A percentile compares a stretch with the other conserved stretches of the same genome.
Evolutionary conservation across 2,329 filamentous ascomycete species (phyloP).

Genomic region (Arthroderma sp.): DNA sequence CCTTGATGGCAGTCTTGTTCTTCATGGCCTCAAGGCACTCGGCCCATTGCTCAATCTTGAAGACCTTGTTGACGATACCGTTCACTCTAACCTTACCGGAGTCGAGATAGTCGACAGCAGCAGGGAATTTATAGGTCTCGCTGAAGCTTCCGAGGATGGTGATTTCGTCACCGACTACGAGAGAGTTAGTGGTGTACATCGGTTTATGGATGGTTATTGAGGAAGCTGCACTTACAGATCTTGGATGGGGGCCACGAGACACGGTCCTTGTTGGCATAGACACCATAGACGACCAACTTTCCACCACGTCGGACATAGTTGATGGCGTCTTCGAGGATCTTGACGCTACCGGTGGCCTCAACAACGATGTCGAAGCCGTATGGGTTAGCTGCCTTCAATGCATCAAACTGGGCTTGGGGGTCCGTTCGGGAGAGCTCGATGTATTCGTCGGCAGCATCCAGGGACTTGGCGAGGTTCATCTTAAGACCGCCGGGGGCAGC

Average conservation of each 20-base stretch:
- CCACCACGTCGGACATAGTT: constrained; percentile 59
- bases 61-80: constrained; percentile 61
- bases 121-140: constrained; percentile 59
- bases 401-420: constrained; percentile 45
- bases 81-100: constrained; percentile 35
- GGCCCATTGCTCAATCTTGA: constrained; percentile 58
- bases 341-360: constrained; percentile 55
- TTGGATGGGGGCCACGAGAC: constrained; percentile 58
- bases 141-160: constrained; percentile 62
- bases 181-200: background rate
- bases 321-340: constrained; percentile 57
- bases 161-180: constrained; percentile 45
- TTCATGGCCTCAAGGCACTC: constrained; percentile 58
- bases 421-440: constrained; percentile 36
- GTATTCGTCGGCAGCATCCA: constrained; percentile 37
- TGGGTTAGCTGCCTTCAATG: constrained; percentile 51
- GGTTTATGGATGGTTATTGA: background rate
- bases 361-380: constrained; percentile 63
- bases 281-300: constrained; percentile 59
- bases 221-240: constrained; percentile 45
- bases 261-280: constrained; percentile 49
- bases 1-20: constrained; percentile 62
- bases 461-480: constrained; percentile 49
- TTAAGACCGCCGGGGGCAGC: constrained; percentile 57
- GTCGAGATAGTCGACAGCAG: constrained; percentile 41